A percentile compares a stretch with the other conserved stretches of the same genome.
These are phyloP conservation scores for Comarum palustre DNA, from an alignment of 306 rosid species.

Conservation along the genomic window DNA sequence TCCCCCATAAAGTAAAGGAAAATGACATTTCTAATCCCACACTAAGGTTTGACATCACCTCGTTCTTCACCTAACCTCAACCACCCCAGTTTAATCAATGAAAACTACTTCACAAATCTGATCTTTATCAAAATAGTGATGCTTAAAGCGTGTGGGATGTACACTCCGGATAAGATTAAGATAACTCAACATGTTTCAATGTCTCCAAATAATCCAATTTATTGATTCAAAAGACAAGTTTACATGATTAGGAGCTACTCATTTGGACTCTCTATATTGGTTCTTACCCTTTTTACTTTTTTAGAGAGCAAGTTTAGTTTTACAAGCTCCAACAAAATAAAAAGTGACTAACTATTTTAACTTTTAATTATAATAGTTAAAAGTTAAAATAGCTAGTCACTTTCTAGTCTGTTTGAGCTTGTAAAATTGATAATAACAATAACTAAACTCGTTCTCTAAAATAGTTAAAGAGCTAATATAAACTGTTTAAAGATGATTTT, in stretches of 20 bases:
- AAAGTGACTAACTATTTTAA: no score
- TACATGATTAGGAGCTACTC: neutral
- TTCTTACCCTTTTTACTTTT: no score
- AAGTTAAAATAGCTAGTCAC: no score
- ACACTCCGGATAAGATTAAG: constrained; percentile 10
- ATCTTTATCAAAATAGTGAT: constrained; percentile 17
- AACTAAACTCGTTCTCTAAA: no score
- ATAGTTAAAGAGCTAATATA: no score
- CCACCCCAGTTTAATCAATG: constrained; percentile 14
- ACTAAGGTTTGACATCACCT: neutral
- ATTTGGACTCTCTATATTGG: no score
- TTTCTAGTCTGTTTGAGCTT: no score
- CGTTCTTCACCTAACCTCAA: constrained; percentile 26
- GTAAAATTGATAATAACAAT: no score
- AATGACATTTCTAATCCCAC: neutral
- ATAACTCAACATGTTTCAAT: constrained; percentile 7
- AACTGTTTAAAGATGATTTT: no score
- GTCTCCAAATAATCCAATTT: neutral
- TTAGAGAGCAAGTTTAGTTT: no score
- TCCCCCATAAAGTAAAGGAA: neutral
- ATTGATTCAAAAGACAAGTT: neutral
- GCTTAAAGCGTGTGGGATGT: neutral
- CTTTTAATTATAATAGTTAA: no score
- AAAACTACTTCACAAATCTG: constrained; percentile 7
- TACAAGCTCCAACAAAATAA: no score